Percentiles rank a stretch among this genome's conserved stretches.
Conservation (phyloP, 352 stramenopile genomes). For the Phytophthora sp. region DNA sequence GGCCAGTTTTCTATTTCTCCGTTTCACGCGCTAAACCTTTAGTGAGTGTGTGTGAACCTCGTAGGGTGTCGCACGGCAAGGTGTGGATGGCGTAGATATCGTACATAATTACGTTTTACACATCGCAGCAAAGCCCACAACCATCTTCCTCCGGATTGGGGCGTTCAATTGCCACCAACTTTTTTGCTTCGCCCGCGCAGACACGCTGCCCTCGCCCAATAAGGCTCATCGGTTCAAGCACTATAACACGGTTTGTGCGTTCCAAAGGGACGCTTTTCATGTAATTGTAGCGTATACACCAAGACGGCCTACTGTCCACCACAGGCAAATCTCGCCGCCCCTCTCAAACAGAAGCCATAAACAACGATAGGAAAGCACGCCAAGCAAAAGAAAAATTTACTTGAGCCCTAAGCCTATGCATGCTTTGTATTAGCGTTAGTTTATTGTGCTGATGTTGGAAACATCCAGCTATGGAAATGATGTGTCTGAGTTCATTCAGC, state of each 20-base stretch:
- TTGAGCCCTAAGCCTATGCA: too few species aligned
- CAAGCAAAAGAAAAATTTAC: slow-evolving; percentile 6
- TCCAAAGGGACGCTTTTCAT: slow-evolving; percentile 1
- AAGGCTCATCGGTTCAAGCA: neutral
- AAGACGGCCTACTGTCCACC: neutral
- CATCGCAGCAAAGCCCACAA: slow-evolving; percentile 25
- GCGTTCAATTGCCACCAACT: slow-evolving; percentile 19
- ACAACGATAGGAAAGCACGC: neutral
- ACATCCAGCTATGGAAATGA: too few species aligned
- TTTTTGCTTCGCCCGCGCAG: neutral
- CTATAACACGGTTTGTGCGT: neutral
- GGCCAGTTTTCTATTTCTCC: too few species aligned
- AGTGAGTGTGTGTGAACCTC: too few species aligned
- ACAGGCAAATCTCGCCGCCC: slow-evolving; percentile 14
- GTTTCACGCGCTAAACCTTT: too few species aligned
- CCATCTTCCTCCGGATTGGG: slow-evolving; percentile 27
- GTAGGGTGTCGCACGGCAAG: slow-evolving; percentile 24
- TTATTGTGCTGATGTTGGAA: too few species aligned
- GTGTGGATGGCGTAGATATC: slow-evolving; percentile 6
- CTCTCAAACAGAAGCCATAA: slow-evolving; percentile 6
- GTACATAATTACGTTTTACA: slow-evolving; percentile 21
- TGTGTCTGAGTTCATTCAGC: too few species aligned
- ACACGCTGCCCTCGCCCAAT: slow-evolving; percentile 21
- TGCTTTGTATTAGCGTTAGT: too few species aligned
- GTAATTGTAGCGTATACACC: slow-evolving; percentile 12